These are phyloP conservation scores for Spizellomyces sp. DNA, from an alignment of 192 early-diverging fungal species.

Conservation along the genomic window DNA sequence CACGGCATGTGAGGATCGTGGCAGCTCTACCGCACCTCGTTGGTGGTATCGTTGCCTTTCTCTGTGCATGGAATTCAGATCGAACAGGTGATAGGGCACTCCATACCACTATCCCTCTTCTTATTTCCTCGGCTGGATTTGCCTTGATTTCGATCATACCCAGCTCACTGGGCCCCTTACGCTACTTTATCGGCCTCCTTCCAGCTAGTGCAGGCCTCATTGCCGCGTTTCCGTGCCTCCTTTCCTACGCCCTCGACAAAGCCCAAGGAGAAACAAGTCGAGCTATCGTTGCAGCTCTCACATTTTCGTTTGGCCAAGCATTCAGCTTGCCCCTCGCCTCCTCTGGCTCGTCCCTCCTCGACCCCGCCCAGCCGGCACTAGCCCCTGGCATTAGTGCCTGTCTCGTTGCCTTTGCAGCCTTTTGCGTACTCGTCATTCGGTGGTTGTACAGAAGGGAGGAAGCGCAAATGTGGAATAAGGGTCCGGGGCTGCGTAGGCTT, in stretches of 20 bases:
- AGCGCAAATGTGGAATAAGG: slow-evolving; percentile 32
- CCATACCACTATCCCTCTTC: slow-evolving; percentile 26
- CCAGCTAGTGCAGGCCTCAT: slow-evolving; percentile 32
- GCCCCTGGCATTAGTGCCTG: slow-evolving; percentile 21
- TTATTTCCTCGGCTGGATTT: slow-evolving; percentile 28
- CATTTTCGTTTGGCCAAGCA: slow-evolving; percentile 17
- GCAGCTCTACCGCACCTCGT: slow-evolving; percentile 23
- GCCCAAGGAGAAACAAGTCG: slow-evolving; percentile 23
- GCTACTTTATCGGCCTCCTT: slow-evolving; percentile 33
- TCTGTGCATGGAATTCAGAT: slow-evolving; percentile 20
- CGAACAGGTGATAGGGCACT: slow-evolving; percentile 34
- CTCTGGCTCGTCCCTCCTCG: too few relatives aligned
- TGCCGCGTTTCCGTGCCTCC: slow-evolving; percentile 26
- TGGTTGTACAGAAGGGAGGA: slow-evolving; percentile 35
- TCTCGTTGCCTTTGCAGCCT: slow-evolving; percentile 10
- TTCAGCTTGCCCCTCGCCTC: slow-evolving; percentile 10
- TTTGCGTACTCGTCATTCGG: slow-evolving; percentile 22
- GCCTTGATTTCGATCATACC: slow-evolving; percentile 30
- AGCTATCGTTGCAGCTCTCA: slow-evolving; percentile 12
- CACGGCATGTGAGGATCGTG: slow-evolving; percentile 21
- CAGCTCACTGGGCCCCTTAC: slow-evolving; percentile 7
- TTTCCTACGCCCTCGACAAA: slow-evolving; percentile 38
- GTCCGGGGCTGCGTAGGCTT: slow-evolving; percentile 35
- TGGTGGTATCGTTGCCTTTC: slow-evolving; percentile 9
- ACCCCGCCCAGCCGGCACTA: slow-evolving; percentile 2